Evolutionary conservation across 2,329 filamentous ascomycete species (phyloP).

Genomic region (Fusarium palustre): DNA sequence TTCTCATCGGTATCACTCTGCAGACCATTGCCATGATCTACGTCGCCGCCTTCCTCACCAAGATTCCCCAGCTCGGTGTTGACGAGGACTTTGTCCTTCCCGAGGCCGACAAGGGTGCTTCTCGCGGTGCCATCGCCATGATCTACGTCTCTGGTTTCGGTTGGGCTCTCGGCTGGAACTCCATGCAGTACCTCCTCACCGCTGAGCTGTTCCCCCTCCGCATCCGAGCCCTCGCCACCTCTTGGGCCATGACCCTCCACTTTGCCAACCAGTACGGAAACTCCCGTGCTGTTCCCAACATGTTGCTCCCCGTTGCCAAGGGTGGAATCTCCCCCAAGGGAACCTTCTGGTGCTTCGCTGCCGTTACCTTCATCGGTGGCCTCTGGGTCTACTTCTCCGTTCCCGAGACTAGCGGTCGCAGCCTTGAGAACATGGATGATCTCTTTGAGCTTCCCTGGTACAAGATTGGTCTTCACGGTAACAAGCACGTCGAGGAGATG

Average conservation of each 20-base stretch:
- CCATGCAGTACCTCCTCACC: conserved; percentile 82
- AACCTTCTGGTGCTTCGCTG: conserved; percentile 82
- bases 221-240: conserved; percentile 77
- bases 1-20: conserved; percentile 69
- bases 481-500: conserved; percentile 62
- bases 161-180: conserved; percentile 80
- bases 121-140: conserved; percentile 77
- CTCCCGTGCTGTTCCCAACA: conserved; percentile 77
- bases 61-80: conserved; percentile 69
- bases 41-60: conserved; percentile 70
- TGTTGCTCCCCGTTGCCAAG: conserved; percentile 67
- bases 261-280: conserved; percentile 85
- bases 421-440: conserved; percentile 76
- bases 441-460: conserved; percentile 81
- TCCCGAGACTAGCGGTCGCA: conserved; percentile 76
- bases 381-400: conserved; percentile 78
- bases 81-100: conserved; percentile 63
- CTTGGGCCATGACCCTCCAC: conserved; percentile 80
- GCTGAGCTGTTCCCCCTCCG: conserved; percentile 82
- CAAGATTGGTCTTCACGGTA: conserved; percentile 72
- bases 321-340: conserved; percentile 70
- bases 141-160: conserved; percentile 77
- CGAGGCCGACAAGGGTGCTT: conserved; percentile 63
- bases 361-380: conserved; percentile 74
- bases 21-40: conserved; percentile 73